These are phyloP conservation scores for Xylariomycetidae sp. DNA, from an alignment of 2,329 filamentous ascomycete genomes.

Conservation along the genomic window DNA sequence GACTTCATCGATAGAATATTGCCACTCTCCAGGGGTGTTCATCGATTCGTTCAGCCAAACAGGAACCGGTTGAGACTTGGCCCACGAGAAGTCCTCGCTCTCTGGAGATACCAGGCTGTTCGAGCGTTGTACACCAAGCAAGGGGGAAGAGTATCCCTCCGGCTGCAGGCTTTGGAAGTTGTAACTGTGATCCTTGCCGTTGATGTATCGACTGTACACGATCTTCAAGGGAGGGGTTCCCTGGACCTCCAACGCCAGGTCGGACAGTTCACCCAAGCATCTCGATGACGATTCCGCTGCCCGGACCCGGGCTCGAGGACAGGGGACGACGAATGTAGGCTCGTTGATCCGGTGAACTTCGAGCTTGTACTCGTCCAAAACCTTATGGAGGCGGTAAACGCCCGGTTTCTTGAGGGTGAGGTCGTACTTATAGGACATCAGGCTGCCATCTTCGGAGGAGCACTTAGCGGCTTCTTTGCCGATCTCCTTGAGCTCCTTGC, in stretches of 20 bases:
- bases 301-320: slow-evolving; percentile 73
- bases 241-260: slow-evolving; percentile 75
- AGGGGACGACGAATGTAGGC: slow-evolving; percentile 80
- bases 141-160: slow-evolving; percentile 75
- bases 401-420: slow-evolving; percentile 81
- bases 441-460: slow-evolving; percentile 56
- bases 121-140: slow-evolving; percentile 57
- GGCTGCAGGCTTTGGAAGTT: slow-evolving; percentile 93
- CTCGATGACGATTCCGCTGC: slow-evolving; percentile 59
- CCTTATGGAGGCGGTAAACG: slow-evolving; percentile 77
- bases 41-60: slow-evolving; percentile 91
- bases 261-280: slow-evolving; percentile 83
- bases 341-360: slow-evolving; percentile 75
- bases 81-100: slow-evolving; percentile 74
- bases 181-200: slow-evolving; percentile 76
- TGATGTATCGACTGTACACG: slow-evolving; percentile 84
- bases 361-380: slow-evolving; percentile 89
- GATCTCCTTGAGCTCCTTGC: slow-evolving; percentile 70
- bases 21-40: slow-evolving; percentile 72
- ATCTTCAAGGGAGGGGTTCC: slow-evolving; percentile 90
- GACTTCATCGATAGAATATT: slow-evolving; percentile 88
- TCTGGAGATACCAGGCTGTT: slow-evolving; percentile 53
- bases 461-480: slow-evolving; percentile 64
- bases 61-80: slow-evolving; percentile 65
- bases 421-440: slow-evolving; percentile 61